Evolutionary conservation across 140 eudicot species (phyloP), one percentile per base, ranked within the genome.

Genomic region (Bidens hawaiensis): DNA sequence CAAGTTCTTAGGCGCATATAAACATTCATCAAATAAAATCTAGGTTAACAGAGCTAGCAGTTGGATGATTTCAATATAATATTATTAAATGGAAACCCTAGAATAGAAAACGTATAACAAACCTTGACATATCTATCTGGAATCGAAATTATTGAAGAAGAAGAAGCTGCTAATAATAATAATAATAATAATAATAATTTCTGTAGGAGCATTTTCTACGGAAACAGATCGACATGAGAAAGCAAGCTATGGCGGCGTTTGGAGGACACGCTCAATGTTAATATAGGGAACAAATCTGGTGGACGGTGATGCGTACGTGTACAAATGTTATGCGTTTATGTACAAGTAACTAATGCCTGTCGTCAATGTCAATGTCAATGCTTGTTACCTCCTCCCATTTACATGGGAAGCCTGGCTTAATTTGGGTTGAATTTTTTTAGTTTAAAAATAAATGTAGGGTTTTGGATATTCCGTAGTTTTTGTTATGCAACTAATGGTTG

Each of bases 81-180:
- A n/a, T n/a, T n/a, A n/a, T n/a, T n/a, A n/a, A n/a, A n/a, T n/a
- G 21, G 16, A 65, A 65, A 65, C 28, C 55, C 47, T 65, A 65
- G 36, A 38, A 16, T 11, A 11, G 51, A 24, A 64, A 25, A 5
- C 42, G 14, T 21, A 53, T 9, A 42, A 43, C 52, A 30, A 68
- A 74, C 79, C 79, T 74, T 74, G 79, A 74, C 79, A 74, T 74
- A 22, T 49, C 74, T 62, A 66, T n/a, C n/a, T n/a, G n/a, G n/a
- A n/a, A n/a, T n/a, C n/a, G n/a, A n/a, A n/a, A n/a, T n/a, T n/a
- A n/a, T n/a, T n/a, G 49, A 58, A 49, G 57, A 34, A 45, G 54
- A 25, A 41, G 49, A 38, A 38, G 28, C 25, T 59, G n/a, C n/a
- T n/a, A n/a, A n/a, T n/a, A n/a, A n/a, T n/a, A n/a, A n/a, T n/a